Evolutionary conservation across 2,329 filamentous ascomycete genomes (phyloP).

Genomic region (Sarocladium brachiariae): DNA sequence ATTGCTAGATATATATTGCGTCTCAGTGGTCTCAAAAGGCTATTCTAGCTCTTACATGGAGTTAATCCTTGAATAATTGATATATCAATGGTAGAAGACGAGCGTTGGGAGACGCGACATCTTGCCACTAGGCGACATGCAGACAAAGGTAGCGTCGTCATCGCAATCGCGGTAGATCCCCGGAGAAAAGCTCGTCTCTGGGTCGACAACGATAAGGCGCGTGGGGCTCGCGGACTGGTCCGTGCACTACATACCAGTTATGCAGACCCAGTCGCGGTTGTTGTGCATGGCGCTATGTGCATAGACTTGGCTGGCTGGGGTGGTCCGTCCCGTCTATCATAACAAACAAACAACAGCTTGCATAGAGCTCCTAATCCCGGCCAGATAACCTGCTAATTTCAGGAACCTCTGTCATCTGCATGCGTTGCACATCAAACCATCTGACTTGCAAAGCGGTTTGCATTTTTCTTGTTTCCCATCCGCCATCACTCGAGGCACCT

Average conservation of each 20-base stretch:
- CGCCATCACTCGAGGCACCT: background rate
- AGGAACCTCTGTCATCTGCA: conserved; percentile 1
- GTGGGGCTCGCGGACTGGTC: conserved; percentile 15
- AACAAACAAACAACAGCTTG: conserved; percentile 9
- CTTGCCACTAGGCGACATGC: background rate
- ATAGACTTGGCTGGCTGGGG: background rate
- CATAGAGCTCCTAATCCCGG: conserved; percentile 2
- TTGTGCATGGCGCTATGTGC: background rate
- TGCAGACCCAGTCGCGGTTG: conserved; percentile 3
- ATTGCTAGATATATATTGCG: no score
- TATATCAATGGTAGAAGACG: background rate
- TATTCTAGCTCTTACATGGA: no score
- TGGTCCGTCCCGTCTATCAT: background rate
- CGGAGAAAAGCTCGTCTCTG: conserved; percentile 3
- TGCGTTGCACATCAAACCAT: background rate
- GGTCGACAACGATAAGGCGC: conserved; percentile 3
- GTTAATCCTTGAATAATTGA: background rate
- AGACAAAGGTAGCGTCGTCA: background rate
- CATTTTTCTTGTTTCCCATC: conserved; percentile 2
- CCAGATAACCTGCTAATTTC: conserved; percentile 1
- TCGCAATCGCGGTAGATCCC: background rate
- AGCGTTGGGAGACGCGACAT: conserved; percentile 3
- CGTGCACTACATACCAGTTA: conserved; percentile 19
- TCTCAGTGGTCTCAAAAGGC: no score
- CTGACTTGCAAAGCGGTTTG: background rate